Percentiles rank a stretch among this genome's conserved stretches.
Conservation (phyloP, 2,329 filamentous ascomycete genomes). For the Aureobasidium vineae region DNA sequence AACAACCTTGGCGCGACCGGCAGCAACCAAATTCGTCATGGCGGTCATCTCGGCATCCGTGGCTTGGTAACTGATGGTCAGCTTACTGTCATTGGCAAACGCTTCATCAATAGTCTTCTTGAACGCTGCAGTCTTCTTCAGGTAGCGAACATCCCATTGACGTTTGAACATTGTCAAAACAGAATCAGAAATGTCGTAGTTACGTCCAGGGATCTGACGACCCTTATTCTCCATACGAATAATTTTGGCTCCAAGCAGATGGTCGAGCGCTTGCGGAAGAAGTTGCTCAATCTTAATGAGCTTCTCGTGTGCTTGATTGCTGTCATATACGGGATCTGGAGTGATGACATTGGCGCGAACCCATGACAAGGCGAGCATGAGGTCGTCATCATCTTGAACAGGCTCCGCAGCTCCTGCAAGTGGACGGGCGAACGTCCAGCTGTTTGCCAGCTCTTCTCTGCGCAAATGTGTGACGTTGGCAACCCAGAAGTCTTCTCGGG, state of each 20-base stretch:
- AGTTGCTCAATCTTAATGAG: constrained; percentile 36
- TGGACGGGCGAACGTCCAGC: constrained; percentile 27
- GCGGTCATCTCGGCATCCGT: constrained; percentile 66
- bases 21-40: constrained; percentile 62
- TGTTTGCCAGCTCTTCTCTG: constrained; percentile 40
- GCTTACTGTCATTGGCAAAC: constrained; percentile 45
- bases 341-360: constrained; percentile 48
- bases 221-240: constrained; percentile 62
- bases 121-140: constrained; percentile 58
- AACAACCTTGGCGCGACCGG: constrained; percentile 56
- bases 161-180: constrained; percentile 59
- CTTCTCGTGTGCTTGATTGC: constrained; percentile 43
- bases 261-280: constrained; percentile 54
- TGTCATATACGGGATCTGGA: constrained; percentile 43
- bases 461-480: constrained; percentile 43
- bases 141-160: constrained; percentile 53
- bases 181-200: constrained; percentile 62
- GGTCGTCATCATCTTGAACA: constrained; percentile 29
- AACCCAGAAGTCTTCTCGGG: constrained; percentile 58
- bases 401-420: constrained; percentile 28
- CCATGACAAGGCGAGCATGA: constrained; percentile 45
- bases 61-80: constrained; percentile 56
- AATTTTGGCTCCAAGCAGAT: constrained; percentile 53
- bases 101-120: constrained; percentile 59
- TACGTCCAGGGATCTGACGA: constrained; percentile 58